Percentiles rank a stretch among this genome's conserved stretches.
Conservation (phyloP, 2,329 filamentous ascomycete species). For the Phaeosphaeria sp. region DNA sequence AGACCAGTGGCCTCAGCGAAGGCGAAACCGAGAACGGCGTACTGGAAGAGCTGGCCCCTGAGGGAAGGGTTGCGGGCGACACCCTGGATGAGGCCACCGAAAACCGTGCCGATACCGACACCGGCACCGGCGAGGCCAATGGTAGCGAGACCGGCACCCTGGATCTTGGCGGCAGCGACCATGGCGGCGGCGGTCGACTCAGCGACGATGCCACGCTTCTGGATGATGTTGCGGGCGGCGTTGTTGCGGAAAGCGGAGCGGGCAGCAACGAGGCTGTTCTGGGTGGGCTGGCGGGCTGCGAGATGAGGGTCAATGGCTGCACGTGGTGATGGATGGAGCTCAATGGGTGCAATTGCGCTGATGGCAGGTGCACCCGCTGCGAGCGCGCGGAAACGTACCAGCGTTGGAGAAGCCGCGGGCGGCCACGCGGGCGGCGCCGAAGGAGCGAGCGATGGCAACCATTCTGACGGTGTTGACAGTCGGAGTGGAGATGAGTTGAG, state of each 20-base stretch:
- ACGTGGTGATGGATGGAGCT: constrained; percentile 33
- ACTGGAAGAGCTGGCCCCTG: constrained; percentile 94
- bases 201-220: constrained; percentile 51
- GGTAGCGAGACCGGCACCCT: constrained; percentile 67
- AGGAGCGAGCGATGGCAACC: constrained; percentile 50
- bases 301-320: constrained; percentile 43
- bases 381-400: constrained; percentile 47
- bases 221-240: constrained; percentile 49
- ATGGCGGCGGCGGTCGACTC: constrained; percentile 52
- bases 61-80: constrained; percentile 94
- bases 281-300: constrained; percentile 43
- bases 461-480: constrained; percentile 45
- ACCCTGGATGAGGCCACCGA: constrained; percentile 86
- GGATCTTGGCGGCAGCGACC: constrained; percentile 52
- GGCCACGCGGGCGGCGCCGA: constrained; percentile 50
- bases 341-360: constrained; percentile 43
- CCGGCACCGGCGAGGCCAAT: constrained; percentile 91
- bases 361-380: constrained; percentile 36
- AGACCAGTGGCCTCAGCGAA: constrained; percentile 89
- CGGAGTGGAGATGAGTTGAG: constrained; percentile 49
- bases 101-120: constrained; percentile 96
- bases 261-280: constrained; percentile 49
- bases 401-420: constrained; percentile 49
- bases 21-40: constrained; percentile 94
- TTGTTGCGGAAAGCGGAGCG: constrained; percentile 51